Evolutionary conservation across 805 yeast species (phyloP).

Genomic region (Saccharomycopsis schoenii): DNA sequence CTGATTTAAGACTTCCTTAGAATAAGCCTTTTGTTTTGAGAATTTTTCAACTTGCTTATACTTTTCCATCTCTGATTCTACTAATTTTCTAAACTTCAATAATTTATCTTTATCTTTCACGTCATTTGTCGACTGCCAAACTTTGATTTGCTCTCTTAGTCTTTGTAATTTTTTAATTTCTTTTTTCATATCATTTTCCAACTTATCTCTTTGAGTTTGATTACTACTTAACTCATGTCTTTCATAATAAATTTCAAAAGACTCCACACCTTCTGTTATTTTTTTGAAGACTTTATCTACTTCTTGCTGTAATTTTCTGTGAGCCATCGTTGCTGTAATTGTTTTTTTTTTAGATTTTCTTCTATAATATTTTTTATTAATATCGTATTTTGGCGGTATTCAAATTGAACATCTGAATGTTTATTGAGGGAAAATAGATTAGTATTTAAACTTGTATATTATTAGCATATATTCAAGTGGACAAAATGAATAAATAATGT

Average conservation of each 20-base stretch:
- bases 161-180: slow-evolving; percentile 93
- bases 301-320: slow-evolving; percentile 28
- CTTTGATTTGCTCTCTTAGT: slow-evolving; percentile 87
- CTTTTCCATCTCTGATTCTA: slow-evolving; percentile 78
- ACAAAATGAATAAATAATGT: neutral
- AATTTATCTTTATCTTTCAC: slow-evolving; percentile 63
- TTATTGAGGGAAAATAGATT: neutral
- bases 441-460: neutral
- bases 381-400: slow-evolving; percentile 1
- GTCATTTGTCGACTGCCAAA: slow-evolving; percentile 85
- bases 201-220: slow-evolving; percentile 83
- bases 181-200: slow-evolving; percentile 66
- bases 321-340: slow-evolving; percentile 9
- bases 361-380: neutral
- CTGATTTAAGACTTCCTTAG: slow-evolving; percentile 77
- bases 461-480: neutral
- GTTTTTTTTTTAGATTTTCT: too few species aligned
- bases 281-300: slow-evolving; percentile 55
- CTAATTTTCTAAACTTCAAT: slow-evolving; percentile 9
- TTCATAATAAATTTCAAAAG: slow-evolving; percentile 46
- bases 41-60: slow-evolving; percentile 90
- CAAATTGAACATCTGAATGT: slow-evolving; percentile 1
- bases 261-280: slow-evolving; percentile 45
- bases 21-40: slow-evolving; percentile 88
- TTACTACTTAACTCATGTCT: slow-evolving; percentile 45